A percentile compares a stretch with the other conserved stretches of the same genome.
phyloP scores from a whole-genome alignment of 2,329 filamentous ascomycete genomes.

The Penicillium sp. region DNA sequence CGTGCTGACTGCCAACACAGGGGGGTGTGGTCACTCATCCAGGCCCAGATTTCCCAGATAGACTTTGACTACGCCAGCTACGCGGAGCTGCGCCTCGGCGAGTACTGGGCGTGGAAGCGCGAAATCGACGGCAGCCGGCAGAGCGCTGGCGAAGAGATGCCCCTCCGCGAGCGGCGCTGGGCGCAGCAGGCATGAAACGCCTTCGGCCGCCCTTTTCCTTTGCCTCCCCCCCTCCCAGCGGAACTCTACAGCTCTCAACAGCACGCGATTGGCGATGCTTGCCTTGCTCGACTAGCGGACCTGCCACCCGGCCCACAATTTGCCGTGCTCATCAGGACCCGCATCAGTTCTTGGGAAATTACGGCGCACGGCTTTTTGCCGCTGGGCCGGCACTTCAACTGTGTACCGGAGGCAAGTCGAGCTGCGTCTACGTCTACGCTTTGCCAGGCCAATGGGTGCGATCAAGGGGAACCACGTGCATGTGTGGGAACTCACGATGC shows the following conservation, averaged over 20 bases:
- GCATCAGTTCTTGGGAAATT: slow-evolving; percentile 1
- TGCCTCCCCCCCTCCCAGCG: neutral
- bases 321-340: slow-evolving; percentile 4
- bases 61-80: slow-evolving; percentile 96
- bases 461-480: no score
- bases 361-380: slow-evolving; percentile 11
- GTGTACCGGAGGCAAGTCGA: no score
- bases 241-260: neutral
- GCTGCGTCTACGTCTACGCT: no score
- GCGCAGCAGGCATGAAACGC: slow-evolving; percentile 51
- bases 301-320: slow-evolving; percentile 4
- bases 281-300: slow-evolving; percentile 4
- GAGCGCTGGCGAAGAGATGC: slow-evolving; percentile 56
- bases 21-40: slow-evolving; percentile 95
- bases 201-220: neutral
- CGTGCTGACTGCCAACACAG: slow-evolving; percentile 50
- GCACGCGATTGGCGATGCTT: neutral
- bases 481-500: no score
- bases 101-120: slow-evolving; percentile 90
- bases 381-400: slow-evolving; percentile 13
- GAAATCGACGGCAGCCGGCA: slow-evolving; percentile 64
- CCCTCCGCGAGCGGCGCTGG: slow-evolving; percentile 79
- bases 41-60: slow-evolving; percentile 89
- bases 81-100: slow-evolving; percentile 77
- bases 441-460: no score